Conservation (phyloP, 306 rosid genomes). For the Medicago ruthenica region DNA sequence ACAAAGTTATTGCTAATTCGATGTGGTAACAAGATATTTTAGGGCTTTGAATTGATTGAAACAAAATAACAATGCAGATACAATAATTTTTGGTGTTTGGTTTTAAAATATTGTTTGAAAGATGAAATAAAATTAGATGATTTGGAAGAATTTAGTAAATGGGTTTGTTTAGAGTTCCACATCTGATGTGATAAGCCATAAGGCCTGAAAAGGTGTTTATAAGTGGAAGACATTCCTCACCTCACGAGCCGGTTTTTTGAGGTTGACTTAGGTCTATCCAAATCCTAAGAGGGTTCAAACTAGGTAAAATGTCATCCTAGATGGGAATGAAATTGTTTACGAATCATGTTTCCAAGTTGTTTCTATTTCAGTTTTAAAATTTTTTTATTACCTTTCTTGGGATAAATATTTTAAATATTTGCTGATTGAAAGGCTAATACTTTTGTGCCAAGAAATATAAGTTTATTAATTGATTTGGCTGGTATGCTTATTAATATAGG, state of each 20-base stretch:
- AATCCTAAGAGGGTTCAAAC: conserved; percentile 1
- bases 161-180: conserved; percentile 9
- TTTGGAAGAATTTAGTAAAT: conserved; percentile 12
- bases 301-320: conserved; percentile 9
- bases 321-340: conserved; percentile 18
- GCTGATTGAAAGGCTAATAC: conserved; percentile 22
- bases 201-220: neutral
- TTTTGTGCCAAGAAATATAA: conserved; percentile 36
- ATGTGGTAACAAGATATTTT: neutral
- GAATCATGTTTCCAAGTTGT: conserved; percentile 27
- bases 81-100: neutral
- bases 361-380: conserved; percentile 31
- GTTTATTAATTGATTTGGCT: conserved; percentile 35
- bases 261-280: neutral
- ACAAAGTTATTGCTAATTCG: neutral
- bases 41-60: neutral
- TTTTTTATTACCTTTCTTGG: conserved; percentile 16
- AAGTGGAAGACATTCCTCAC: neutral
- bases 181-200: neutral
- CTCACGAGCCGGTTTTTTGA: neutral
- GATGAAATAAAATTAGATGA: conserved; percentile 28
- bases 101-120: neutral
- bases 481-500: conserved; percentile 57
- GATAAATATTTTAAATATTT: conserved; percentile 29
- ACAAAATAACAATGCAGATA: neutral